Percentiles rank a stretch among this genome's conserved stretches.
Evolutionary conservation across 2,329 filamentous ascomycete species (phyloP).

Genomic region (Apiospora pterosperma): DNA sequence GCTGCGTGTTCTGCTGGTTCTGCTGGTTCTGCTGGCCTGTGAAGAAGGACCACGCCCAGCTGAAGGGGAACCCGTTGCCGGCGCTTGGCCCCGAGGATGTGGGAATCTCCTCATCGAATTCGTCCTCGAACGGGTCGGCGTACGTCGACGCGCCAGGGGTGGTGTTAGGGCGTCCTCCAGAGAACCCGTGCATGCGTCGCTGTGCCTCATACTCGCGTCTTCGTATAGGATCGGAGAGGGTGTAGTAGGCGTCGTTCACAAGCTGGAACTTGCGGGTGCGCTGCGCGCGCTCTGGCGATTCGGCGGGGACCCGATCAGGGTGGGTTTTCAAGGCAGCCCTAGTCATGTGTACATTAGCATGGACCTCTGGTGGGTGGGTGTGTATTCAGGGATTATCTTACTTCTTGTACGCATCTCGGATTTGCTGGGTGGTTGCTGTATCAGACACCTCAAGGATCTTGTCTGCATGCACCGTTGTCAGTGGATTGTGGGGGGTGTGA

Average conservation of each 20-base stretch:
- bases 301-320: slow-evolving; percentile 80
- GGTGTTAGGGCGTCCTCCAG: slow-evolving; percentile 29
- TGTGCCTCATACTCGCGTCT: slow-evolving; percentile 83
- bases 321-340: slow-evolving; percentile 89
- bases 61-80: slow-evolving; percentile 51
- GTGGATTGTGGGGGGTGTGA: slow-evolving; percentile 12
- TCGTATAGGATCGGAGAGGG: slow-evolving; percentile 74
- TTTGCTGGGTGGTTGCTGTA: slow-evolving; percentile 74
- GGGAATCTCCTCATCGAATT: slow-evolving; percentile 35
- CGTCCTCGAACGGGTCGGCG: slow-evolving; percentile 44
- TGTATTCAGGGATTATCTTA: slow-evolving; percentile 28
- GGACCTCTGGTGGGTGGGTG: neutral
- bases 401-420: slow-evolving; percentile 95
- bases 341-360: slow-evolving; percentile 6
- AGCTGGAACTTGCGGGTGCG: slow-evolving; percentile 88
- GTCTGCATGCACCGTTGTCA: slow-evolving; percentile 46
- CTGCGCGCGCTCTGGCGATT: slow-evolving; percentile 76
- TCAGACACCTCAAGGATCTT: slow-evolving; percentile 70
- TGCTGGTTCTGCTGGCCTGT: slow-evolving; percentile 23
- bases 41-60: slow-evolving; percentile 73
- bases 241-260: slow-evolving; percentile 92
- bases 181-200: slow-evolving; percentile 51
- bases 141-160: slow-evolving; percentile 32
- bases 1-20: slow-evolving; percentile 32
- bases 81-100: slow-evolving; percentile 40